Evolutionary conservation across 2,329 filamentous ascomycete species (phyloP).

Genomic region (Fusarium anguioides): DNA sequence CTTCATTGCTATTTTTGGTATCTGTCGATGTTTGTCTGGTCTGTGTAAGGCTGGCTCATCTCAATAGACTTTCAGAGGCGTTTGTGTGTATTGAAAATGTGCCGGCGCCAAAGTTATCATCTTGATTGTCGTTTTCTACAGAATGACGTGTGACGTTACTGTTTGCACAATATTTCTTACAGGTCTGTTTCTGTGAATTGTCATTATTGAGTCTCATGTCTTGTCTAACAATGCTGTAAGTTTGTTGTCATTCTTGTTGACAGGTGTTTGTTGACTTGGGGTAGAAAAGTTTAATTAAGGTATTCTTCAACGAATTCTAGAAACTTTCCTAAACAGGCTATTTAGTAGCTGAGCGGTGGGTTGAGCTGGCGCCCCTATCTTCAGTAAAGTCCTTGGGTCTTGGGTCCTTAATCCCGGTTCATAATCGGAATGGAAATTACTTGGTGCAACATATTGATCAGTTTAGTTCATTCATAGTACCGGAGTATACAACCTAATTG

Average conservation of each 20-base stretch:
- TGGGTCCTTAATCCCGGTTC: slow-evolving; percentile 35
- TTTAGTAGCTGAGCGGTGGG: slow-evolving; percentile 22
- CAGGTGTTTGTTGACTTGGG: slow-evolving; percentile 8
- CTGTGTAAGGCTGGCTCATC: not conserved
- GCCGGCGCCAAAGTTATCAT: not conserved
- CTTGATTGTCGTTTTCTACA: not conserved
- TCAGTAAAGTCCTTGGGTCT: slow-evolving; percentile 15
- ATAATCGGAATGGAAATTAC: slow-evolving; percentile 41
- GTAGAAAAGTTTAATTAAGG: slow-evolving; percentile 13
- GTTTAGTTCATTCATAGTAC: slow-evolving; percentile 30
- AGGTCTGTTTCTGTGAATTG: not conserved
- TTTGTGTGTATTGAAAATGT: not conserved
- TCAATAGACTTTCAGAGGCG: not conserved
- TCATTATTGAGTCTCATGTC: not conserved
- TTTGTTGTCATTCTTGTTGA: not conserved
- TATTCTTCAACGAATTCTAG: slow-evolving; percentile 4
- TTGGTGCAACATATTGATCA: slow-evolving; percentile 42
- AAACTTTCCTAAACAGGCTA: slow-evolving; percentile 18
- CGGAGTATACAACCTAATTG: slow-evolving; percentile 38
- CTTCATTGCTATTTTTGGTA: not conserved
- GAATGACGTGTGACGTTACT: slow-evolving; percentile 6
- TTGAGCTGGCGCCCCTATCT: slow-evolving; percentile 41
- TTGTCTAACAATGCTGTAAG: not conserved
- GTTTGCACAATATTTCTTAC: not conserved
- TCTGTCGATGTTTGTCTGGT: not conserved